Evolutionary conservation across 163 green algal genomes (phyloP).

Genomic region (Smithsoniella earleae): DNA sequence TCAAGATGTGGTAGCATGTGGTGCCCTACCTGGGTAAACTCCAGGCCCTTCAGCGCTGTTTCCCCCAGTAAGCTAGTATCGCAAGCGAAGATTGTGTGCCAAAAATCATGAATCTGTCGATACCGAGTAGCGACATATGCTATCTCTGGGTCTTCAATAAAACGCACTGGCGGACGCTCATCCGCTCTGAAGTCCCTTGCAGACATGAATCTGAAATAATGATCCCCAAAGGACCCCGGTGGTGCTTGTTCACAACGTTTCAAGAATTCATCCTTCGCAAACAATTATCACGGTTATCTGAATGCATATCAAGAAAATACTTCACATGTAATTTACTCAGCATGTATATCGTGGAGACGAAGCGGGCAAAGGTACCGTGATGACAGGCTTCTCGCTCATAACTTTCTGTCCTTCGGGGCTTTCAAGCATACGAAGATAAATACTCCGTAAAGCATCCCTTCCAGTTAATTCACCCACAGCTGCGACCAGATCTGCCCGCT

Average conservation of each 20-base stretch:
- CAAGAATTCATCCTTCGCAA: conserved; percentile 25
- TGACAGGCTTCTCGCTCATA: conserved; percentile 59
- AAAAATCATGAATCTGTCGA: conserved; percentile 94
- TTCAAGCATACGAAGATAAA: conserved; percentile 64
- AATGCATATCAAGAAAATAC: background rate
- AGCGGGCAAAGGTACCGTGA: conserved; percentile 53
- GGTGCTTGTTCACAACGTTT: conserved; percentile 33
- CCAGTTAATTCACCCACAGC: conserved; percentile 83
- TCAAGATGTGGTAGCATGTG: too few species aligned
- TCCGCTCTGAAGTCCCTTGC: conserved; percentile 69
- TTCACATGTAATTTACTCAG: background rate
- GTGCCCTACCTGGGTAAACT: conserved; percentile 82
- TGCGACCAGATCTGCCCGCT: conserved; percentile 82
- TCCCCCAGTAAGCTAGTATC: conserved; percentile 91
- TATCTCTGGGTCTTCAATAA: conserved; percentile 87
- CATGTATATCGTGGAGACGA: background rate
- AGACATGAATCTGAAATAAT: conserved; percentile 91
- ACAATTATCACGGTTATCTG: background rate
- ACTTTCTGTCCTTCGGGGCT: conserved; percentile 52
- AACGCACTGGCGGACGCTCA: conserved; percentile 75
- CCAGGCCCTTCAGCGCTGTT: conserved; percentile 86
- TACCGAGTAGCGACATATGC: conserved; percentile 75
- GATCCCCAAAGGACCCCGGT: conserved; percentile 70
- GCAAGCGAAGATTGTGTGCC: conserved; percentile 93
- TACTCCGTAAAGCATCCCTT: conserved; percentile 44